Evolutionary conservation across 495 filamentous ascomycete species (phyloP), one percentile per base, ranked within the genome.

Genomic region (Alectoria sarmentosa): DNA sequence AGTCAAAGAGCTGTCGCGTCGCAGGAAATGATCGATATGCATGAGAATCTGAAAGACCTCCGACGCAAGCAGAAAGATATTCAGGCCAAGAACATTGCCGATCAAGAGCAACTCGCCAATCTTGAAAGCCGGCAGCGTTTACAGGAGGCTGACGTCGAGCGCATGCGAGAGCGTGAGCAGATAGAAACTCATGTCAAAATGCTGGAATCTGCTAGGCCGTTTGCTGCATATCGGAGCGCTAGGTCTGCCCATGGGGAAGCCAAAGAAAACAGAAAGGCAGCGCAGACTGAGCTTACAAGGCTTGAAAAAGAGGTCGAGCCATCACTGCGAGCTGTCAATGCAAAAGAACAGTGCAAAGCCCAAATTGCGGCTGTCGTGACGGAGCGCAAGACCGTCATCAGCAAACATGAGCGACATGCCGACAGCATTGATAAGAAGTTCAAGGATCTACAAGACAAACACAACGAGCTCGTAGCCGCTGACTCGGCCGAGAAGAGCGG

Each of bases 1-100:
- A 99, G 94, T 0, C 87, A 94, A 64, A 82, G 89, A 69, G 94
- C 94, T 4, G 92, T 91, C 26, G 94, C 91, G 5, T 85, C 89
- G 0, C 80, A 86, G 34, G 77, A 91, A 21, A 92, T 96, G 85
- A 75, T 89, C 19, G 75, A 85, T n/a, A 89, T 84, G 84, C 92
- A 97, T 70, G 78, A 85, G 1, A 71, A 84, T 46, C 76, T 98
- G 32, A 93, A 91, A 73, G 79, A 78, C 2, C 72, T 91, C 19
- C 83, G 91, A 48, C 82, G 77, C 57, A 76, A 85, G 48, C 89
- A 95, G 67, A 92, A 89, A 67, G 77, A 82, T 48, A 64, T 87
- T 11, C 83, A 89, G 69, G 66, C 75, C 8, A 77, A 83, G 62
- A 81, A 87, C 52, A 79, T 83, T 32, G 75, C 72, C 19, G 83